These are phyloP conservation scores for Globisporangium spiculum DNA, from an alignment of 352 stramenopile species.

Conservation along the genomic window DNA sequence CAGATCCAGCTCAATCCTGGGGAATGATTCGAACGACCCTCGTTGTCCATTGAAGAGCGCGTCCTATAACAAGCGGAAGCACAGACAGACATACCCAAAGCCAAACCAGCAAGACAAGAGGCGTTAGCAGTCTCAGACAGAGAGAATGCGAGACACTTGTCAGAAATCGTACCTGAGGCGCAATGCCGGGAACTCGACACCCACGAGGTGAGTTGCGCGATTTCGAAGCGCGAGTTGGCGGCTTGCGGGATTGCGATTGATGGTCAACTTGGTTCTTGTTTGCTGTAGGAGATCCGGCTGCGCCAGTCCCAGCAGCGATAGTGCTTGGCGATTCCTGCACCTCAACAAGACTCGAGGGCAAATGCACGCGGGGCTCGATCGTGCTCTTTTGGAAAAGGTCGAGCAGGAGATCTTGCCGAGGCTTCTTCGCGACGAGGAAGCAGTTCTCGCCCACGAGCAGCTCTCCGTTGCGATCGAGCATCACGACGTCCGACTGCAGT, in stretches of 20 bases:
- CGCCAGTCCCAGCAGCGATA: not conserved
- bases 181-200: not conserved
- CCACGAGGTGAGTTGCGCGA: constrained; percentile 7
- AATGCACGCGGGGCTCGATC: constrained; percentile 39
- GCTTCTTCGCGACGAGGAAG: constrained; percentile 39
- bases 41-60: constrained; percentile 32
- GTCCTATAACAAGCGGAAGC: constrained; percentile 10
- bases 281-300: not conserved
- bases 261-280: not conserved
- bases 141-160: not conserved
- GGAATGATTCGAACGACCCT: constrained; percentile 41
- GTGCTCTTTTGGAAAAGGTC: constrained; percentile 34
- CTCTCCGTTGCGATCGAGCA: constrained; percentile 37
- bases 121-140: not conserved
- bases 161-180: not conserved
- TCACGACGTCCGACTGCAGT: constrained; percentile 40
- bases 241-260: not conserved
- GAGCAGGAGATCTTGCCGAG: constrained; percentile 34
- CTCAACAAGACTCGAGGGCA: constrained; percentile 13
- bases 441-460: constrained; percentile 58
- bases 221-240: not conserved
- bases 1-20: constrained; percentile 39
- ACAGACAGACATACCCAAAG: not conserved
- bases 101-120: not conserved
- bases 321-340: not conserved